Conservation (phyloP, 306 rosid genomes). For the Corylus avellana region DNA sequence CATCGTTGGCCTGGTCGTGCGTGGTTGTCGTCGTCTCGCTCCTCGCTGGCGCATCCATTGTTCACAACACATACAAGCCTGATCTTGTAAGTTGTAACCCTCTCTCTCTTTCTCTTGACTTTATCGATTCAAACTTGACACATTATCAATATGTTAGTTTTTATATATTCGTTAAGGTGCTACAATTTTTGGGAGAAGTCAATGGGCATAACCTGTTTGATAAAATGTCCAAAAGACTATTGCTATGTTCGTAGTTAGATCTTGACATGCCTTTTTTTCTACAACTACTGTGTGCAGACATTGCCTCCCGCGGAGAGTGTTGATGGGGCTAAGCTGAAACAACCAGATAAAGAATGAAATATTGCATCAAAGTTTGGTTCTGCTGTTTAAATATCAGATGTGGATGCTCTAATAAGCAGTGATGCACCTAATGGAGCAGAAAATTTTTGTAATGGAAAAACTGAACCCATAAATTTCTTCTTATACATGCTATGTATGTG, state of each 20-base stretch:
- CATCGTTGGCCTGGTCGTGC: no score
- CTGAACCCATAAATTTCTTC: no score
- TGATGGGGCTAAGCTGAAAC: background rate
- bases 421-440: no score
- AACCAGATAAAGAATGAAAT: background rate
- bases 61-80: slow-evolving; percentile 5
- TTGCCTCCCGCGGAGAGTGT: slow-evolving; percentile 9
- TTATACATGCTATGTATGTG: no score
- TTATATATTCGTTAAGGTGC: background rate
- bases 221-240: background rate
- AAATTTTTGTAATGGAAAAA: no score
- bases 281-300: background rate
- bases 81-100: background rate
- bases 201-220: background rate
- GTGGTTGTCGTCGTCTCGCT: background rate
- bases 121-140: background rate
- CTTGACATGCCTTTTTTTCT: background rate
- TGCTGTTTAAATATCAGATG: no score
- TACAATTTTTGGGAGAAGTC: background rate
- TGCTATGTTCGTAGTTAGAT: background rate
- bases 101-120: background rate
- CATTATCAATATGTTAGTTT: background rate
- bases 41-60: slow-evolving; percentile 11
- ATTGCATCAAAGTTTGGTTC: no score
- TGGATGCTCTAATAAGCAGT: no score